Base-by-base conservation (phyloP, 352 stramenopile genomes). In the Globisporangium camurandrum region DNA sequence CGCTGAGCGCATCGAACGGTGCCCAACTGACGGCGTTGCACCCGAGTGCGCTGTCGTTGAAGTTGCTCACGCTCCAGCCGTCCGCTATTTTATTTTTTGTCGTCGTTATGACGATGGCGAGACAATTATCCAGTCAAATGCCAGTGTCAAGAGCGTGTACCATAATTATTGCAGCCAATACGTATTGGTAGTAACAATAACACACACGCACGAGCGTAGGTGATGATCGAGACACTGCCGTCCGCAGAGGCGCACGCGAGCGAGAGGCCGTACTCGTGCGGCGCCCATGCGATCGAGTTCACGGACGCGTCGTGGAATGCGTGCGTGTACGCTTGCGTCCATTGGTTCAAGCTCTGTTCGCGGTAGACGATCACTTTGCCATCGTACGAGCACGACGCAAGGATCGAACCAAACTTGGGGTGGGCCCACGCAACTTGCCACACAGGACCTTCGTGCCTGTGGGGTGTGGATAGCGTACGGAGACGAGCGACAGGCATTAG, bases 351-450 rank as follows among this genome's bases (percentile, higher is more conserved):
- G 40, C 84, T 83, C 54, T 89, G 82, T 74, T 99, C 96, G 22
- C 88, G 82, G 75, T 97, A 97, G 61, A 99, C 96, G 52, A 98
- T 88, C 3, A 99, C 95, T 46, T 95, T 97, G 49, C 93, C 92
- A 66, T 99, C 96, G 70, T 99, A 99, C 28, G 86, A 98, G 69
- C 95, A 98, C 31, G 91, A 98, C 30, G 97, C 97, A 20, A 99
- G 71, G 45, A 99, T 56, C 39, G 93, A 86, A 37, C 94, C 94
- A 61, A 97, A 98, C 64, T 95, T 98, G n/a, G 97, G 97, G 71
- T 99, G 97, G 9, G 95, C 93, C 97, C 97, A 99, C 2, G 87
- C 78, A 4, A 99, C 86, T 75, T 98, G 88, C 95, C 97, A 99
- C 43, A 99, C 96, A 1, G 97, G 96, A 19, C 95, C 96, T 61